phyloP scores from a whole-genome alignment of 352 stramenopile species.

The Phytopythium oedochilum region DNA sequence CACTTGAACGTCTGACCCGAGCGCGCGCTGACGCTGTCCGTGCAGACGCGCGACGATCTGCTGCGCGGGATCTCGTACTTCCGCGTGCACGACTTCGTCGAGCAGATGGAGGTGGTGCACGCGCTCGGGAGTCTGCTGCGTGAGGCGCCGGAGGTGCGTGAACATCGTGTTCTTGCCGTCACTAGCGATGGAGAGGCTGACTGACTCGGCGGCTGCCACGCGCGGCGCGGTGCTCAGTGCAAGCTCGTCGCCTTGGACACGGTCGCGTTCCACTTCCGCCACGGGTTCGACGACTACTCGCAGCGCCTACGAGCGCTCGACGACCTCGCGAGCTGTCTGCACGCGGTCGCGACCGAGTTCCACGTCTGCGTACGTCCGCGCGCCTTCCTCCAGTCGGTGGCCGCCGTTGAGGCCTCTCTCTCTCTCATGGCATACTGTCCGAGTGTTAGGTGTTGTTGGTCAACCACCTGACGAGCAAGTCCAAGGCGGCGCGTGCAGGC shows the following conservation, averaged over 20 bases:
- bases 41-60: conserved; percentile 72
- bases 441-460: conserved; percentile 43
- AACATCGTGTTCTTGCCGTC: background rate
- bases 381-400: background rate
- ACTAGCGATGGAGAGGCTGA: background rate
- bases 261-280: conserved; percentile 93
- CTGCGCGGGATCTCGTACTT: conserved; percentile 76
- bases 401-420: background rate
- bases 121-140: conserved; percentile 59
- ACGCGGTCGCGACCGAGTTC: conserved; percentile 49
- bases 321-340: conserved; percentile 64
- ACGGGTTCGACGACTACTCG: conserved; percentile 72
- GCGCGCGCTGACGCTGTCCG: background rate
- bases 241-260: conserved; percentile 91
- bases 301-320: conserved; percentile 66
- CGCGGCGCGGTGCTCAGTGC: conserved; percentile 36
- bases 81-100: conserved; percentile 81
- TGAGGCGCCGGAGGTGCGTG: conserved; percentile 21
- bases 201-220: background rate
- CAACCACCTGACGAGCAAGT: conserved; percentile 74
- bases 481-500: conserved; percentile 7
- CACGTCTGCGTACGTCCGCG: conserved; percentile 34
- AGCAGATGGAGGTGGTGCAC: conserved; percentile 87
- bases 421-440: too few relatives aligned
- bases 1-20: background rate